phyloP scores from a whole-genome alignment of 352 stramenopile genomes.

The Pythium volutum region DNA sequence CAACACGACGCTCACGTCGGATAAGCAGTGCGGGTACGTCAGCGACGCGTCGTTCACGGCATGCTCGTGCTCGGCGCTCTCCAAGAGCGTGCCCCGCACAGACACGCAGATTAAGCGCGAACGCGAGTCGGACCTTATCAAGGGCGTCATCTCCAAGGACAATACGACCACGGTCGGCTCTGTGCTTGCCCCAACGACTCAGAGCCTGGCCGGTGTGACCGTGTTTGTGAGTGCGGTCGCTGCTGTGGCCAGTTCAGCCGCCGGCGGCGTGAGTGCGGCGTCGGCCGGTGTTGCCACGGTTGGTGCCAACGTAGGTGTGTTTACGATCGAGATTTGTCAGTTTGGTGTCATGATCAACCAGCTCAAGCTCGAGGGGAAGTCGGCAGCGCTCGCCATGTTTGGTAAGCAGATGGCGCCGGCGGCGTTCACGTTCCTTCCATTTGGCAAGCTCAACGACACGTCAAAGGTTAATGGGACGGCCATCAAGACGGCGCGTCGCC shows the following conservation, averaged over 20 bases:
- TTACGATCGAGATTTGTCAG: slow-evolving; percentile 77
- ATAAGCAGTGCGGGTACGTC: slow-evolving; percentile 58
- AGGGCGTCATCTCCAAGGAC: slow-evolving; percentile 66
- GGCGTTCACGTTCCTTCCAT: slow-evolving; percentile 75
- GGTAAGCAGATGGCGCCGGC: slow-evolving; percentile 73
- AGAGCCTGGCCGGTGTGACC: slow-evolving; percentile 66
- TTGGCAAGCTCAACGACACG: slow-evolving; percentile 52
- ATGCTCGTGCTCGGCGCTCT: slow-evolving; percentile 61
- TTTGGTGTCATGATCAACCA: slow-evolving; percentile 79
- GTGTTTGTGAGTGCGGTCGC: slow-evolving; percentile 67
- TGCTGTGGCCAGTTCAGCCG: slow-evolving; percentile 64
- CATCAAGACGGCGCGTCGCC: slow-evolving; percentile 29
- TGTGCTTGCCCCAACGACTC: slow-evolving; percentile 61
- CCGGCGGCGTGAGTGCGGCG: slow-evolving; percentile 34
- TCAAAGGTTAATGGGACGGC: slow-evolving; percentile 17
- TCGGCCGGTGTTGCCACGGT: slow-evolving; percentile 48
- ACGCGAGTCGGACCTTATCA: slow-evolving; percentile 35
- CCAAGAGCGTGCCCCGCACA: slow-evolving; percentile 40
- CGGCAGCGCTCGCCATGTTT: slow-evolving; percentile 59
- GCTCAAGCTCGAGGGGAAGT: slow-evolving; percentile 70
- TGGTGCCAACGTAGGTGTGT: slow-evolving; percentile 62
- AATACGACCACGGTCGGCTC: slow-evolving; percentile 50
- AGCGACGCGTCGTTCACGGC: slow-evolving; percentile 64
- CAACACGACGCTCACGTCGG: slow-evolving; percentile 58
- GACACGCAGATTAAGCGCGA: slow-evolving; percentile 63